Percentiles rank a stretch among this genome's conserved stretches.
Evolutionary conservation across 371 early-diverging fungal species (phyloP).

Genomic region (Mortierella sp.): DNA sequence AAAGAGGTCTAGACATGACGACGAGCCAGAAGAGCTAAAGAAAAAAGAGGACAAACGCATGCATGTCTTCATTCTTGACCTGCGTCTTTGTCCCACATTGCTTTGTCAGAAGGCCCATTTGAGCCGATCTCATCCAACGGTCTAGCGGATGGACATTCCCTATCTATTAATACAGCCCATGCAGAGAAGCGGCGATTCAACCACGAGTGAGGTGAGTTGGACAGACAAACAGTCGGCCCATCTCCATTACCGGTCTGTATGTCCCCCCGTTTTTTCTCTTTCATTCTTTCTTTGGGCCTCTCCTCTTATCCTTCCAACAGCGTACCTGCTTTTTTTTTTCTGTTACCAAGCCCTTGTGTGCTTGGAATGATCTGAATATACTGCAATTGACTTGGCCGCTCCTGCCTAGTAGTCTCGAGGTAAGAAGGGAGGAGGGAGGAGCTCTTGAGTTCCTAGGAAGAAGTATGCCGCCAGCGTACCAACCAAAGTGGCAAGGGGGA

Average conservation of each 20-base stretch:
- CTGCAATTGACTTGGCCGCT: too few relatives aligned
- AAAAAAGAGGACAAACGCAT: too few relatives aligned
- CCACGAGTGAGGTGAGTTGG: background rate
- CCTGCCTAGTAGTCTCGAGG: background rate
- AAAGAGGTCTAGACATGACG: too few relatives aligned
- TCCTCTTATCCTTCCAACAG: too few relatives aligned
- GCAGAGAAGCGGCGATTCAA: conserved; percentile 7
- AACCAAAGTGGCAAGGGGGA: background rate
- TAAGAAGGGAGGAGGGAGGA: background rate
- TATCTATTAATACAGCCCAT: background rate
- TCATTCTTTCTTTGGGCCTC: too few relatives aligned
- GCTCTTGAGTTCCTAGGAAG: background rate
- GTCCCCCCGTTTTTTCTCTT: too few relatives aligned
- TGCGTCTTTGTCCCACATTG: conserved; percentile 9
- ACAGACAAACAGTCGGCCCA: background rate
- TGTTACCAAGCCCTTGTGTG: too few relatives aligned
- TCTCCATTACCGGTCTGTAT: too few relatives aligned
- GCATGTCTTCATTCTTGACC: too few relatives aligned
- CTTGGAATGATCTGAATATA: too few relatives aligned
- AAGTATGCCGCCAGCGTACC: background rate
- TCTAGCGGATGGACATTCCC: background rate
- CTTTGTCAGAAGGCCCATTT: conserved; percentile 13
- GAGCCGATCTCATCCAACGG: background rate
- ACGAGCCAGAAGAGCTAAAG: too few relatives aligned
- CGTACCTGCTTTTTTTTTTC: too few relatives aligned